A percentile compares a stretch with the other conserved stretches of the same genome.
Conservation (phyloP, 345 rosid genomes). For the Kandelia obovata region DNA sequence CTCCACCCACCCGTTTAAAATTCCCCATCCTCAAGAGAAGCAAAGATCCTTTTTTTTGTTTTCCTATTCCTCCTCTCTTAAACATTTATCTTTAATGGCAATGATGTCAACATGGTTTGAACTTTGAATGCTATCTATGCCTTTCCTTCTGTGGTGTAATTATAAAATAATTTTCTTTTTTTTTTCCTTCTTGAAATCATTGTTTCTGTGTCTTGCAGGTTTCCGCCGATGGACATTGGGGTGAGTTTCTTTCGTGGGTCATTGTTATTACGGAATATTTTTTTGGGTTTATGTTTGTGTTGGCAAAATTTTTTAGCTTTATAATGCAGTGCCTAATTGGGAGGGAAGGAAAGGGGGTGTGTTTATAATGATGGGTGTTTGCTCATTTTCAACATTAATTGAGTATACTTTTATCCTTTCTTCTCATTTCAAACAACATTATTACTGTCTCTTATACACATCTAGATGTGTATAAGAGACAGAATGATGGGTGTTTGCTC, state of each 20-base stretch:
- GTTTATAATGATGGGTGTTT: conserved; percentile 24
- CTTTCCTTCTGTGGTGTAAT: conserved; percentile 18
- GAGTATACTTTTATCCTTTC: conserved; percentile 4
- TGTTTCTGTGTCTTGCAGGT: background rate
- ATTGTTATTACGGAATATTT: background rate
- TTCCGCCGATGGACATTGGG: background rate
- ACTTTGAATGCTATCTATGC: conserved; percentile 20
- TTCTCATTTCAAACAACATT: background rate
- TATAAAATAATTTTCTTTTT: background rate
- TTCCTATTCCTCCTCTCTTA: too few relatives aligned
- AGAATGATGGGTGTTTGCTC: too few relatives aligned
- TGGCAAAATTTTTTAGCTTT: conserved; percentile 11
- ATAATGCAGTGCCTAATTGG: conserved; percentile 14
- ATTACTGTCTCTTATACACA: too few relatives aligned
- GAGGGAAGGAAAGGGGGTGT: background rate
- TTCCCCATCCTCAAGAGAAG: background rate
- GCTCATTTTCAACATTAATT: conserved; percentile 15
- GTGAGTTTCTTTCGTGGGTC: background rate
- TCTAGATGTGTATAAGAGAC: too few relatives aligned
- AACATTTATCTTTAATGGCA: too few relatives aligned
- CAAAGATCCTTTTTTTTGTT: background rate
- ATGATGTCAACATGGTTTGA: background rate
- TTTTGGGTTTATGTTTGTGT: conserved; percentile 15
- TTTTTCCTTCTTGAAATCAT: background rate
- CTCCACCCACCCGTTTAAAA: background rate